phyloP scores from a whole-genome alignment of 331 rosid species.

The Rhamnella rubrinervis region DNA sequence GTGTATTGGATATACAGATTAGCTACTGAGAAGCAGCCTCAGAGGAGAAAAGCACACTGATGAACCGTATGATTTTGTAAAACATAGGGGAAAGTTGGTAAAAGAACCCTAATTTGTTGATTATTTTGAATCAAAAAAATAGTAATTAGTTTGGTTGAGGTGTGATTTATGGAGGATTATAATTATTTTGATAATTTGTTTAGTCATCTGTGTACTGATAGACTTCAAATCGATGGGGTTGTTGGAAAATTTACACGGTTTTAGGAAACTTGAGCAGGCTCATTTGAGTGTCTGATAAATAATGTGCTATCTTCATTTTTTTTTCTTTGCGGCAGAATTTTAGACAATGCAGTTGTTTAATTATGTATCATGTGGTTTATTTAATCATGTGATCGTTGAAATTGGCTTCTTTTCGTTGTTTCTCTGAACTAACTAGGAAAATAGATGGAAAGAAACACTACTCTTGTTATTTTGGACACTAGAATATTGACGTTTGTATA shows the following conservation, averaged over 20 bases:
- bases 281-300: not conserved
- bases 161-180: constrained; percentile 3
- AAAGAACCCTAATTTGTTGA: constrained; percentile 44
- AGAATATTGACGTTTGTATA: not conserved
- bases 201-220: constrained; percentile 3
- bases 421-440: not conserved
- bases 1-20: constrained; percentile 82
- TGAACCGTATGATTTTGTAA: constrained; percentile 16
- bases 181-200: not conserved
- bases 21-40: constrained; percentile 72
- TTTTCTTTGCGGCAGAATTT: not conserved
- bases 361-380: not conserved
- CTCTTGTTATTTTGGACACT: not conserved
- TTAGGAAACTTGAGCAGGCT: not conserved
- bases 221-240: not conserved
- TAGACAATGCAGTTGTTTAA: not conserved
- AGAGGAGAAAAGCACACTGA: constrained; percentile 72
- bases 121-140: not conserved
- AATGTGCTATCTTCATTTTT: not conserved
- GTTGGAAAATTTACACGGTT: constrained; percentile 12
- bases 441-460: not conserved
- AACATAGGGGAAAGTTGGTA: constrained; percentile 29
- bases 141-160: constrained; percentile 3
- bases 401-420: not conserved
- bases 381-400: too few relatives aligned